Conservation (phyloP, 805 yeast species). For the Lachancea nothofagi region DNA sequence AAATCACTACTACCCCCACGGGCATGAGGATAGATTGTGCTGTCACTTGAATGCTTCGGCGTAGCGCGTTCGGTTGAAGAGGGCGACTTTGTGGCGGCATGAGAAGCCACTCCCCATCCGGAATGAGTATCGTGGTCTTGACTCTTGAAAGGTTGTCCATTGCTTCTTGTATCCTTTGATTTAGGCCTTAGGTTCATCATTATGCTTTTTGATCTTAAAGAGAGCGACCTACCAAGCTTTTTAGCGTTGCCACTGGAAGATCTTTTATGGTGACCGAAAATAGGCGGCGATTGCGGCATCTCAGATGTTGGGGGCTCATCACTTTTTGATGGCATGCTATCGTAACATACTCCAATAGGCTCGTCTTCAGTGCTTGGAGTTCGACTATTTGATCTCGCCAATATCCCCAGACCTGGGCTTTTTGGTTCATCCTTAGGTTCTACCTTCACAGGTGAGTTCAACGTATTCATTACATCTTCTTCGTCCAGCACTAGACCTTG, state of each 20-base stretch:
- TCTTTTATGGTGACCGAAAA: constrained; percentile 11
- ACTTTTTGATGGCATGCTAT: neutral
- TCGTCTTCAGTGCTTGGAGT: neutral
- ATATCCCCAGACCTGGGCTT: constrained; percentile 8
- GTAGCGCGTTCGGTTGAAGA: constrained; percentile 5
- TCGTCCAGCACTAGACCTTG: constrained; percentile 16
- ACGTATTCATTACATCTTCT: constrained; percentile 6
- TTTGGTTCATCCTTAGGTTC: neutral
- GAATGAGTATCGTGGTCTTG: constrained; percentile 28
- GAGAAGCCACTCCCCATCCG: constrained; percentile 32
- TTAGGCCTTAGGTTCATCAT: constrained; percentile 23
- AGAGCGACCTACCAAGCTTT: constrained; percentile 31
- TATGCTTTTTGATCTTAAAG: constrained; percentile 29
- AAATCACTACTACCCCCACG: neutral
- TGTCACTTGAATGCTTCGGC: constrained; percentile 29
- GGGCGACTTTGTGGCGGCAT: constrained; percentile 6
- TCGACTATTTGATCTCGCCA: constrained; percentile 1
- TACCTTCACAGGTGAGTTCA: constrained; percentile 8
- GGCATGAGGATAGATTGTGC: constrained; percentile 15
- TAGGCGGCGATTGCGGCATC: constrained; percentile 6
- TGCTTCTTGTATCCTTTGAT: constrained; percentile 8
- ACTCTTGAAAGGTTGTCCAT: constrained; percentile 3
- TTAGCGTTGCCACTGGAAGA: constrained; percentile 13
- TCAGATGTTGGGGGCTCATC: neutral
- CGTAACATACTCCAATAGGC: constrained; percentile 3